Base-by-base conservation (phyloP, 495 filamentous ascomycete genomes). In the Evernia prunastri region DNA sequence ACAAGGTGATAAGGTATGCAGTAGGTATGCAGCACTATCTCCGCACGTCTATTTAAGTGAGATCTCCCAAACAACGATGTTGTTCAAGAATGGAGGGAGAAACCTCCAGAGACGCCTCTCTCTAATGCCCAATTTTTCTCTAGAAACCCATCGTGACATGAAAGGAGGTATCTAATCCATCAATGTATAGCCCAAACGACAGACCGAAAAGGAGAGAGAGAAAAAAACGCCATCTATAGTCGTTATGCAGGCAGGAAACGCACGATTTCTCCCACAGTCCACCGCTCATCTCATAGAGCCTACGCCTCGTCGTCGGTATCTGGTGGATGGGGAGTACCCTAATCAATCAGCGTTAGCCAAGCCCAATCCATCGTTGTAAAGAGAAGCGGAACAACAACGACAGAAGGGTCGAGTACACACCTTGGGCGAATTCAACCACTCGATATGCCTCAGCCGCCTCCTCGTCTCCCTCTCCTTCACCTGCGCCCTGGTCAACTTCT, bases 401-500 rank as follows among this genome's bases (percentile, higher is more conserved):
- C 53, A 43, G 3, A n/a, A 13, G 45, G 11, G 6, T 37, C 7
- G 36, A 29, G 25, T 5, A 68, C 62, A 42, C 37, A 70, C 68
- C 80, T 81, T 82, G 3, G 80, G 78, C 67, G 79, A 84, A 72
- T 88, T 92, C 65, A 89, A 77, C 92, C 95, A 98, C 76, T 97
- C 93, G 67, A 98, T 92, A 75, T 97, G 90, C 73, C 94, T 88
- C 76, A 98, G 78, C 72, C 93, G 81, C 63, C 93, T 83, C 66
- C 94, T 82, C 35, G 87, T 87, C 75, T 98, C 95, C 4, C 89
- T 81, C 68, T 98, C 94, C 82, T 98, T 98, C 70, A 91, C 66
- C 78, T 98, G 92, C 74, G 89, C 90, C 77, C 93, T 88, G 58
- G 94, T 98, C 84, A 96, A 81, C 90, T 98, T 98, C 87, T 93